Percentiles rank a stretch among this genome's conserved stretches.
Conservation (phyloP, 1,284 basidiomycete genomes). For the Ustanciosporium gigantosporum region DNA sequence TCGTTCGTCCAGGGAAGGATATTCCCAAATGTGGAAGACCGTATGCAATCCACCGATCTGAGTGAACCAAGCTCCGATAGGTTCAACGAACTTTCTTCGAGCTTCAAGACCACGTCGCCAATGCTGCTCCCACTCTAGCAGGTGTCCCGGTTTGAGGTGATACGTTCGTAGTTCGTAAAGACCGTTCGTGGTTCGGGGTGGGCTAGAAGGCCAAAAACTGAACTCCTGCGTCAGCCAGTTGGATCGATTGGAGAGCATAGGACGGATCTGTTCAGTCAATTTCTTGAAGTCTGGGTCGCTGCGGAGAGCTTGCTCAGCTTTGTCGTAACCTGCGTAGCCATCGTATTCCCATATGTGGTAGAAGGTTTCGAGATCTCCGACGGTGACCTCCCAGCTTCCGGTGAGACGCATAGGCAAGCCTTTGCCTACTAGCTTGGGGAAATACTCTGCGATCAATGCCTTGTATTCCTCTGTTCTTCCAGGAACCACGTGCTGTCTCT, state of each 20-base stretch:
- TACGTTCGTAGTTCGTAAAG: slow-evolving; percentile 57
- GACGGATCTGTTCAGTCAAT: slow-evolving; percentile 18
- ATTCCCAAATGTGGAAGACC: slow-evolving; percentile 59
- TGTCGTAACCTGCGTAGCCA: slow-evolving; percentile 55
- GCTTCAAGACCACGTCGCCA: slow-evolving; percentile 59
- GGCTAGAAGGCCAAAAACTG: slow-evolving; percentile 53
- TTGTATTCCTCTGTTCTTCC: slow-evolving; percentile 47
- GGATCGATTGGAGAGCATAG: slow-evolving; percentile 39
- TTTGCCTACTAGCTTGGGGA: slow-evolving; percentile 43
- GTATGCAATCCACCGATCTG: slow-evolving; percentile 57
- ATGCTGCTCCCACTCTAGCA: slow-evolving; percentile 58
- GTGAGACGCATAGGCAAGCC: slow-evolving; percentile 29
- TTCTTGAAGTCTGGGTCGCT: slow-evolving; percentile 35
- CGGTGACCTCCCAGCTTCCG: slow-evolving; percentile 54
- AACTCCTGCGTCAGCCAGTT: slow-evolving; percentile 59
- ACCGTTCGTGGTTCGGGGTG: slow-evolving; percentile 28
- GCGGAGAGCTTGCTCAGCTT: slow-evolving; percentile 18
- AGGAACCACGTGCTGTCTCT: slow-evolving; percentile 48
- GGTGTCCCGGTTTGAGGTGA: slow-evolving; percentile 53
- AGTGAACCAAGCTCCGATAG: slow-evolving; percentile 58
- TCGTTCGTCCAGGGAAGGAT: slow-evolving; percentile 53
- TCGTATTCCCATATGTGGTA: slow-evolving; percentile 60
- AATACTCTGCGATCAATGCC: slow-evolving; percentile 35
- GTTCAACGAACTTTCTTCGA: slow-evolving; percentile 52
- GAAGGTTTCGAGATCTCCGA: slow-evolving; percentile 58